Percentiles rank a stretch among this genome's conserved stretches.
These are phyloP conservation scores for Aristolochia fimbriata DNA, from an alignment of 164 flowering plant genomes.

Conservation along the genomic window DNA sequence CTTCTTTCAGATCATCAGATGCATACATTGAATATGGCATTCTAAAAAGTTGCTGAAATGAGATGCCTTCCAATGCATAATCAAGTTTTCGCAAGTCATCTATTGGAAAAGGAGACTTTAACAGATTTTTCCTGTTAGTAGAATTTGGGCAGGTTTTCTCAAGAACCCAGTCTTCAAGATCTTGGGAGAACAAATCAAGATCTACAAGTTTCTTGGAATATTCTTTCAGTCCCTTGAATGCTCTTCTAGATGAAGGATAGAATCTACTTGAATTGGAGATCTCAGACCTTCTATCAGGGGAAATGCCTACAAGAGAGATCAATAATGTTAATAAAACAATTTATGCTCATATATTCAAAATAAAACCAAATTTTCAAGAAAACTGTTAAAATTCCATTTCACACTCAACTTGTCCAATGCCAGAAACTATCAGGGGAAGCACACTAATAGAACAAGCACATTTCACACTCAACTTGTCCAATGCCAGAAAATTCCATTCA, in stretches of 20 bases:
- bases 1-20: conserved; percentile 32
- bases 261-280: conserved; percentile 38
- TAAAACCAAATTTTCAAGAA: too few relatives aligned
- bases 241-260: conserved; percentile 43
- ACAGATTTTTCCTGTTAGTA: conserved; percentile 20
- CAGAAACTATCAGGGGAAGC: too few relatives aligned
- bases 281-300: conserved; percentile 35
- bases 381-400: too few relatives aligned
- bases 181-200: conserved; percentile 32
- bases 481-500: too few relatives aligned
- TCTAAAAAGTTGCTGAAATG: conserved; percentile 53
- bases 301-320: conserved; percentile 26
- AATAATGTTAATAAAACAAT: too few relatives aligned
- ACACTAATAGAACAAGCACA: too few relatives aligned
- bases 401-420: too few relatives aligned
- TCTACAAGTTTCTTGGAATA: conserved; percentile 36
- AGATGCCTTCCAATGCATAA: conserved; percentile 52
- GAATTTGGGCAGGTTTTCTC: conserved; percentile 23
- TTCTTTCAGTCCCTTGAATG: conserved; percentile 45
- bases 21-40: conserved; percentile 40
- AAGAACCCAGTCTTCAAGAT: conserved; percentile 43
- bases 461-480: too few relatives aligned
- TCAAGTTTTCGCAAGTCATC: conserved; percentile 52
- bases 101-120: conserved; percentile 40
- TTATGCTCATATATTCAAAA: too few relatives aligned